Evolutionary conservation across 2,329 filamentous ascomycete genomes (phyloP), one percentile per base, ranked within the genome.

Genomic region (Exserohilum rostratum): DNA sequence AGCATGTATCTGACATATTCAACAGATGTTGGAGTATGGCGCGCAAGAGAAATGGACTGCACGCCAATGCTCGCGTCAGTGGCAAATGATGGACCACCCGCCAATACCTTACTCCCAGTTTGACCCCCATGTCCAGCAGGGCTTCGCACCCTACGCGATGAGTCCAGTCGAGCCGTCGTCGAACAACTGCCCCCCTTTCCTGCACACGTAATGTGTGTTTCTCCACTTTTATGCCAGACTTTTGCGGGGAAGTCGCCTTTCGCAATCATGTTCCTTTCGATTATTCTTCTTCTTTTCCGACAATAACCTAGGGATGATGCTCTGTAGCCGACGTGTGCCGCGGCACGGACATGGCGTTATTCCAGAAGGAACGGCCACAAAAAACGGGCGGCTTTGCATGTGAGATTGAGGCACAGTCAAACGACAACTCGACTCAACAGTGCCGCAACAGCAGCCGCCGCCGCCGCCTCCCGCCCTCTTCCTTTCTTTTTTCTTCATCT

Each of bases 11-110:
- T 27, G n/a, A 37, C 17, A 5, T 9, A n/a, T n/a, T n/a, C n/a
- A 2, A 12, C 49, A 83, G 81, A 83, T 83, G 81, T 67, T 79
- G 55, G 80, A 83, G 43, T 81, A 76, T 57, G 80, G 80, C 45
- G 72, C 80, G 22, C 67, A 75, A 55, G 80, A 83, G 60, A 79
- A 79, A 58, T 83, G 81, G 81, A 77, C 79, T 18, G 72, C 80
- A 22, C 77, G 77, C 20, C 78, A 79, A 57, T 82, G 80, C 66
- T 75, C 77, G 20, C 76, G 79, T 29, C 83, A 83, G 69, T 83
- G 80, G 80, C 76, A 77, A 40, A 80, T 83, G 55, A 69, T 80
- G 44, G 67, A 75, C 54, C 63, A 70, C 12, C 62, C 69, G 6
- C 67, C 70, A 46, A 68, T 68, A 13, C 67, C 71, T 0, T 70